Percentiles rank a stretch among this genome's conserved stretches.
These are phyloP conservation scores for Pyrenophora graminea DNA, from an alignment of 2,329 filamentous ascomycete species.

Conservation along the genomic window DNA sequence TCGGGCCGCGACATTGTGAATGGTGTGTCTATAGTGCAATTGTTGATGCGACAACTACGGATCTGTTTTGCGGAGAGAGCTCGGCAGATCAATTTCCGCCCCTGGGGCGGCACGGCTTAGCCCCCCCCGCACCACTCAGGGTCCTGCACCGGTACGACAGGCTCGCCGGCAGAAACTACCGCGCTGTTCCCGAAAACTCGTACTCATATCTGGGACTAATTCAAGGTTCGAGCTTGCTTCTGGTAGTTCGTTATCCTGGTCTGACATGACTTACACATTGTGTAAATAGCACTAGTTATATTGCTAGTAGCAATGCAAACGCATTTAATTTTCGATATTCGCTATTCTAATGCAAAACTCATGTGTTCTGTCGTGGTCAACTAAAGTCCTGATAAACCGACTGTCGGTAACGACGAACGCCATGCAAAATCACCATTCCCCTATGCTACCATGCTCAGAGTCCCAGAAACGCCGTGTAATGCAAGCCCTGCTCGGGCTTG, in stretches of 20 bases:
- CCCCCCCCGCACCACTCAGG: conserved; percentile 19
- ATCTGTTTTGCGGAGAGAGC: conserved; percentile 22
- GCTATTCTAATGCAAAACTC: too few species aligned
- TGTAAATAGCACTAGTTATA: too few species aligned
- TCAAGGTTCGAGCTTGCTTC: too few species aligned
- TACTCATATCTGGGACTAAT: too few species aligned
- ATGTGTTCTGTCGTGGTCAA: not conserved
- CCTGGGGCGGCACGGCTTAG: conserved; percentile 16
- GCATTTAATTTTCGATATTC: not conserved
- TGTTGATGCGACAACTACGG: conserved; percentile 15
- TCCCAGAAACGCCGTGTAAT: conserved; percentile 28
- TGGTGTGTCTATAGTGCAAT: conserved; percentile 12
- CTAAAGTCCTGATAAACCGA: not conserved
- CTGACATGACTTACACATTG: too few species aligned
- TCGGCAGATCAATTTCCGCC: conserved; percentile 20
- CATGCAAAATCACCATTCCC: not conserved
- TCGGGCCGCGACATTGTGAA: conserved; percentile 23
- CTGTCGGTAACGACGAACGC: conserved; percentile 4
- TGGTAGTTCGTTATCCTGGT: too few species aligned
- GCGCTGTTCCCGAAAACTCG: not conserved
- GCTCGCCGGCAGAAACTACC: not conserved
- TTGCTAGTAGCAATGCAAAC: not conserved
- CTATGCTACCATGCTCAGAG: conserved; percentile 18
- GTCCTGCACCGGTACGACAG: conserved; percentile 5
- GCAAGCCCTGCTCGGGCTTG: conserved; percentile 26